phyloP scores from a whole-genome alignment of 352 stramenopile species.

The Phytophthora uliginosa region DNA sequence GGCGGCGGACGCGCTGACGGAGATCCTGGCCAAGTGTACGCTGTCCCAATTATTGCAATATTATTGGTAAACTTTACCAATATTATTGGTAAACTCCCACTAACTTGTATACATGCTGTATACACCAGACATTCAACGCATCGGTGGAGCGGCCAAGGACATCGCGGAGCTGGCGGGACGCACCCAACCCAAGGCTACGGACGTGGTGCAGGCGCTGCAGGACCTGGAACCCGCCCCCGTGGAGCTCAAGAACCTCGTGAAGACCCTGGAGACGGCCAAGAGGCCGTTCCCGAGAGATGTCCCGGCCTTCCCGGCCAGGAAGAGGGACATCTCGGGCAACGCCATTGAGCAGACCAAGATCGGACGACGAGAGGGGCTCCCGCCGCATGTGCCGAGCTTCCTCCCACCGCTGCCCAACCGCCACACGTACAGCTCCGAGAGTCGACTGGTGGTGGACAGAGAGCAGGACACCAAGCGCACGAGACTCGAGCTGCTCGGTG shows the following conservation, averaged over 20 bases:
- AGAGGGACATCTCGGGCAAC: constrained; percentile 57
- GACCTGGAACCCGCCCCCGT: constrained; percentile 58
- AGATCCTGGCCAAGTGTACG: constrained; percentile 65
- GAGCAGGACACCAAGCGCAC: constrained; percentile 65
- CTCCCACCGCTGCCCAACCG: constrained; percentile 62
- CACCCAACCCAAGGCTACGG: constrained; percentile 57
- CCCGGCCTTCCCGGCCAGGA: constrained; percentile 57
- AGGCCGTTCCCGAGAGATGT: constrained; percentile 67
- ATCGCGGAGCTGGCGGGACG: constrained; percentile 64
- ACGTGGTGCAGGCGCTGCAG: constrained; percentile 56
- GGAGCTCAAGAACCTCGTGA: constrained; percentile 58
- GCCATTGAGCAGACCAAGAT: constrained; percentile 69
- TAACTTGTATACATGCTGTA: constrained; percentile 5
- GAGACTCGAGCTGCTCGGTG: constrained; percentile 58
- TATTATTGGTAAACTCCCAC: constrained; percentile 10
- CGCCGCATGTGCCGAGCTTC: constrained; percentile 61
- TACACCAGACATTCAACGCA: constrained; percentile 58
- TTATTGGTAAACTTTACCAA: constrained; percentile 6
- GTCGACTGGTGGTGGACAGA: constrained; percentile 61
- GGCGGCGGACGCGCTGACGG: constrained; percentile 55
- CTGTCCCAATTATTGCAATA: constrained; percentile 17
- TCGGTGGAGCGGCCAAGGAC: constrained; percentile 59
- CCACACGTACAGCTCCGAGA: constrained; percentile 70
- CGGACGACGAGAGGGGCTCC: constrained; percentile 58
- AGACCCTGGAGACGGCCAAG: constrained; percentile 63